A percentile compares a stretch with the other conserved stretches of the same genome.
Evolutionary conservation across 1,139 yeast genomes (phyloP).

Genomic region (Debaryomyces nepalensis): DNA sequence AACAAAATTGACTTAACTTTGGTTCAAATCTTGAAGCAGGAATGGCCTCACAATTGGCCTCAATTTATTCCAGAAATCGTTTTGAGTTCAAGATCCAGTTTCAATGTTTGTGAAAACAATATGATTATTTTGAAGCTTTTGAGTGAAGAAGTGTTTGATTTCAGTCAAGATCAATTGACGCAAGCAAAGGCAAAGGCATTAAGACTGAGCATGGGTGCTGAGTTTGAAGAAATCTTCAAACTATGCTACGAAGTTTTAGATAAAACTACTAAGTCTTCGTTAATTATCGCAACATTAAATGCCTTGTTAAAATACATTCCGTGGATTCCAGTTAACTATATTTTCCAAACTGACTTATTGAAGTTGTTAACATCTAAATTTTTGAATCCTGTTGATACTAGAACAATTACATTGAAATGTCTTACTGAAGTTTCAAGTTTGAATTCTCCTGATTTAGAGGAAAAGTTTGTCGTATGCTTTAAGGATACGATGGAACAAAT

Average conservation of each 20-base stretch:
- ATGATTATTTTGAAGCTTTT: conserved; percentile 88
- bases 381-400: conserved; percentile 76
- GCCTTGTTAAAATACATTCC: conserved; percentile 84
- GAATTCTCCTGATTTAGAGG: conserved; percentile 64
- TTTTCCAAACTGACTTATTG: conserved; percentile 84
- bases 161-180: conserved; percentile 92
- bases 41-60: conserved; percentile 99
- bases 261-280: conserved; percentile 80
- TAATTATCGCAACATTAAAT: conserved; percentile 82
- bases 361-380: conserved; percentile 75
- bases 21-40: conserved; percentile 93
- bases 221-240: conserved; percentile 90
- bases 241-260: conserved; percentile 92
- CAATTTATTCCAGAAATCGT: conserved; percentile 94
- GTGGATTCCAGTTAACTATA: conserved; percentile 92
- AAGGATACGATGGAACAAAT: conserved; percentile 75
- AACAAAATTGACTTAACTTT: conserved; percentile 92
- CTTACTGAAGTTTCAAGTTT: conserved; percentile 86
- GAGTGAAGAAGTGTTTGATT: conserved; percentile 96
- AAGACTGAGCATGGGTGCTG: conserved; percentile 83
- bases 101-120: conserved; percentile 95
- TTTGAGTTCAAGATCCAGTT: conserved; percentile 78
- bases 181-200: conserved; percentile 88
- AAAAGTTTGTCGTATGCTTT: conserved; percentile 72
- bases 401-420: conserved; percentile 87